Conservation (phyloP, 768 basidiomycete genomes). For the Kwoniella dendrophila region DNA sequence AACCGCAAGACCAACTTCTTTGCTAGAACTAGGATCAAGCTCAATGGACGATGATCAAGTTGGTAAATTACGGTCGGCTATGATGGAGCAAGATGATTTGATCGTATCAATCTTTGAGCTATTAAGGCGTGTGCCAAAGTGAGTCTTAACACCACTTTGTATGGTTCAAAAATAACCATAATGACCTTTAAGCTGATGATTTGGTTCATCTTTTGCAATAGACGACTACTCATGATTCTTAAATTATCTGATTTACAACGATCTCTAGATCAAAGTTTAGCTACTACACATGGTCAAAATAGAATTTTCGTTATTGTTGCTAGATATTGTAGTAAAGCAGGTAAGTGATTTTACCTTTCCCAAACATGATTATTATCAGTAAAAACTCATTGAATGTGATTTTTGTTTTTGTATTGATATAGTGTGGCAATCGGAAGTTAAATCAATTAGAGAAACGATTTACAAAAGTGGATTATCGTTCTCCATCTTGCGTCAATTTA, state of each 20-base stretch:
- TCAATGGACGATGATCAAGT: constrained; percentile 68
- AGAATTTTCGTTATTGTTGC: constrained; percentile 91
- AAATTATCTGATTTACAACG: constrained; percentile 77
- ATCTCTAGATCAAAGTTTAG: constrained; percentile 79
- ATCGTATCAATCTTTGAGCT: constrained; percentile 84
- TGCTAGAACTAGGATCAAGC: constrained; percentile 34
- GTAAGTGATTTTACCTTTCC: constrained; percentile 13
- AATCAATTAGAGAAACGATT: constrained; percentile 17
- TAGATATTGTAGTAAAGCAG: constrained; percentile 69
- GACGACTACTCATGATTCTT: constrained; percentile 59
- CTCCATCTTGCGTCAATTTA: constrained; percentile 19
- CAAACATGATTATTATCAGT: too few species aligned
- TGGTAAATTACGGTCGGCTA: constrained; percentile 77
- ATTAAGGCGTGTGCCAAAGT: constrained; percentile 77
- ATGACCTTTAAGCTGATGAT: constrained; percentile 62
- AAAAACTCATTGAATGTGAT: too few species aligned
- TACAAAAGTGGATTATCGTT: constrained; percentile 31
- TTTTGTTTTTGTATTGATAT: constrained; percentile 54
- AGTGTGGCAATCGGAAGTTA: constrained; percentile 43
- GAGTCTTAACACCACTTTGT: constrained; percentile 58
- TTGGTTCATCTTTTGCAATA: constrained; percentile 16
- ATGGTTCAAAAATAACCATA: too few species aligned
- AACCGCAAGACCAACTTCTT: constrained; percentile 25
- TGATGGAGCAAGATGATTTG: constrained; percentile 78
- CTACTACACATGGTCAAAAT: constrained; percentile 73